Conservation (phyloP, 2,329 filamentous ascomycete genomes). For the Aspergillus novoparasiticus region DNA sequence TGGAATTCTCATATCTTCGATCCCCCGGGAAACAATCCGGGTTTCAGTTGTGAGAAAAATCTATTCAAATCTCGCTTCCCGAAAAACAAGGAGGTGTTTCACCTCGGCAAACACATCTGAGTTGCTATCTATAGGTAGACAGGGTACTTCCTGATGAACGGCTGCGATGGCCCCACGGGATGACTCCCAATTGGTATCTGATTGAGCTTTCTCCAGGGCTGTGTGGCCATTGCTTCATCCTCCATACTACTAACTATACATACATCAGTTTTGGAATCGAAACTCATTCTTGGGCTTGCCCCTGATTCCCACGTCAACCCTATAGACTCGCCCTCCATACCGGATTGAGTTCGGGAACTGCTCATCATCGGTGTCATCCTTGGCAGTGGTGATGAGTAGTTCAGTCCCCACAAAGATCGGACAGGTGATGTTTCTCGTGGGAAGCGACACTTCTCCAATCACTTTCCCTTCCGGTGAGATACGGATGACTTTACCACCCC, state of each 20-base stretch:
- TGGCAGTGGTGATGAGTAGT: conserved; percentile 79
- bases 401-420: conserved; percentile 73
- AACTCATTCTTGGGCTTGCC: conserved; percentile 68
- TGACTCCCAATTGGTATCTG: neutral
- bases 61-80: neutral
- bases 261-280: conserved; percentile 46
- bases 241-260: conserved; percentile 8
- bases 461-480: conserved; percentile 71
- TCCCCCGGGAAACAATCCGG: neutral
- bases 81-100: neutral
- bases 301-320: conserved; percentile 72
- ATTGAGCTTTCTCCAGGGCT: neutral
- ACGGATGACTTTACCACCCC: conserved; percentile 72
- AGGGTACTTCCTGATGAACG: neutral
- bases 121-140: neutral
- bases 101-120: neutral
- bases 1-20: neutral
- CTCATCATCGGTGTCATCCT: conserved; percentile 66
- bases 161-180: neutral
- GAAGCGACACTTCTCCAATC: conserved; percentile 73
- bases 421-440: conserved; percentile 80
- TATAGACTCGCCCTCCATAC: conserved; percentile 72
- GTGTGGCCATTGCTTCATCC: neutral
- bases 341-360: conserved; percentile 61
- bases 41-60: neutral